phyloP scores from a whole-genome alignment of 176 grass and related monocot species.

The Alopecurus myosuroides region DNA sequence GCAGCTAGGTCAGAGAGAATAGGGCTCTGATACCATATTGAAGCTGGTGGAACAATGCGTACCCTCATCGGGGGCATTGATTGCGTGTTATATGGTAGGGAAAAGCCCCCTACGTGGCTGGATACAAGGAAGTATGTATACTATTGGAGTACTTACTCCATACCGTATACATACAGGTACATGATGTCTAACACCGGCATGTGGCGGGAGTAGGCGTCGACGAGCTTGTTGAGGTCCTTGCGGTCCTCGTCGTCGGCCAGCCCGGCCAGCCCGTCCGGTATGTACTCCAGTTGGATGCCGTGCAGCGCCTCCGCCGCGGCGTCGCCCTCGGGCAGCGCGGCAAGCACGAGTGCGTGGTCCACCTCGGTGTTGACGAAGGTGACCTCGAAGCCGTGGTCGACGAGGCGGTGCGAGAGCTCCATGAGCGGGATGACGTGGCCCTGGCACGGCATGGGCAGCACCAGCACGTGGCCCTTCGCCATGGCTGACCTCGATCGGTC shows the following conservation, averaged over 20 bases:
- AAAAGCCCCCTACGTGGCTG: too few relatives aligned
- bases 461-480: conserved; percentile 34
- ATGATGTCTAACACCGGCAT: too few relatives aligned
- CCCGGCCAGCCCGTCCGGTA: conserved; percentile 63
- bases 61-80: too few relatives aligned
- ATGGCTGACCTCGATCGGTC: background rate
- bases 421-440: conserved; percentile 61
- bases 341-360: conserved; percentile 38
- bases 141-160: too few relatives aligned
- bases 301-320: background rate
- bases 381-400: conserved; percentile 63
- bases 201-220: conserved; percentile 36
- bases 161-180: too few relatives aligned
- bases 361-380: conserved; percentile 82
- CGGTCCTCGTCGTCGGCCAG: conserved; percentile 54
- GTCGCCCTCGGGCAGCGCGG: conserved; percentile 5
- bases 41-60: too few relatives aligned
- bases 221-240: conserved; percentile 55
- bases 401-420: conserved; percentile 65
- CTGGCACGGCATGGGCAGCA: conserved; percentile 58
- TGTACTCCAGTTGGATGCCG: conserved; percentile 46
- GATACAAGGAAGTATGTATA: too few relatives aligned
- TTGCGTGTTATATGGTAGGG: too few relatives aligned
- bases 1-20: too few relatives aligned
- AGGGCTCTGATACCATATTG: too few relatives aligned